Percentiles rank a stretch among this genome's conserved stretches.
phyloP scores from a whole-genome alignment of 1,284 basidiomycete species.

The Boletus hoseneyae region DNA sequence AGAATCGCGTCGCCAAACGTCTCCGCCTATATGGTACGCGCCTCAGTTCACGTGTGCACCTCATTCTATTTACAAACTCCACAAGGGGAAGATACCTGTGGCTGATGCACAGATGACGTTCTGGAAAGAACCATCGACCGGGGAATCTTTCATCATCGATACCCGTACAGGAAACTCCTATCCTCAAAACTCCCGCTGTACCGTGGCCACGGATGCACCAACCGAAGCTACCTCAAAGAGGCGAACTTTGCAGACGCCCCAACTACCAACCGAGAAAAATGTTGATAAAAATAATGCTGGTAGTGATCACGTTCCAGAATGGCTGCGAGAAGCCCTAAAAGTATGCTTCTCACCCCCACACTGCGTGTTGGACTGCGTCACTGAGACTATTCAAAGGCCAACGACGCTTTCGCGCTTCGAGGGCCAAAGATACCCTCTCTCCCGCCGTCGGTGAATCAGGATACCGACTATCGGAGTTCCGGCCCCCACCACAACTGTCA shows the following conservation, averaged over 20 bases:
- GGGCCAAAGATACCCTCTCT: conserved; percentile 48
- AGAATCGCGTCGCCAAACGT: conserved; percentile 8
- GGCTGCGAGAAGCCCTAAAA: conserved; percentile 50
- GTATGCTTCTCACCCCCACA: conserved; percentile 32
- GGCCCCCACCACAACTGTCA: conserved; percentile 15
- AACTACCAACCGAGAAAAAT: not conserved
- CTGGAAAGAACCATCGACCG: conserved; percentile 64
- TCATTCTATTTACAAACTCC: conserved; percentile 10
- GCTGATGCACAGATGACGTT: conserved; percentile 33
- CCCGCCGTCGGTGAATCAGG: conserved; percentile 24
- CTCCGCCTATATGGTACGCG: conserved; percentile 22
- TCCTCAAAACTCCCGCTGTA: conserved; percentile 31
- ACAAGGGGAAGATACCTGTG: conserved; percentile 14
- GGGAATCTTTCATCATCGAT: conserved; percentile 70
- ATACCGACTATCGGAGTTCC: conserved; percentile 13
- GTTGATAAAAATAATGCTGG: not conserved
- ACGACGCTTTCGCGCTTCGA: conserved; percentile 44
- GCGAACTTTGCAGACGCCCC: conserved; percentile 13
- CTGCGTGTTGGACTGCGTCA: not conserved
- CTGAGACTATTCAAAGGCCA: conserved; percentile 38
- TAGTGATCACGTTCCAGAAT: conserved; percentile 38
- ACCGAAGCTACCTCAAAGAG: conserved; percentile 13
- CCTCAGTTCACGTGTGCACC: conserved; percentile 6
- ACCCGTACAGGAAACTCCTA: conserved; percentile 57
- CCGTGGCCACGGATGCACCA: conserved; percentile 11